Evolutionary conservation across 768 basidiomycete species (phyloP), one percentile per base, ranked within the genome.

Genomic region (Suillus paluster): DNA sequence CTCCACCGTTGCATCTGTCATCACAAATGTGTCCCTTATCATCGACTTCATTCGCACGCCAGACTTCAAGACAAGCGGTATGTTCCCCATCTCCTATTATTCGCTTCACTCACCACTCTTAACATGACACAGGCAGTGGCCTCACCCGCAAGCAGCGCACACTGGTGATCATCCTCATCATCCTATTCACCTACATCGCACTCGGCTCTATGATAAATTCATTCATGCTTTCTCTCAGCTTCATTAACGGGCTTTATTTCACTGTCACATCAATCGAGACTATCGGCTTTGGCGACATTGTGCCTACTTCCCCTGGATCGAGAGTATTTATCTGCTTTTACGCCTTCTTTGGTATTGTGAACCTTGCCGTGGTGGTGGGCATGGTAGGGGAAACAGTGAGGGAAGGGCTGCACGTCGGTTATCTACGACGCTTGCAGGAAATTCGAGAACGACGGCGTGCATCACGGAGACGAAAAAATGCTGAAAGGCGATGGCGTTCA

Each of bases 231-330:
- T 58, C 81, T 4, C 80, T 91, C 36, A 72, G 79, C 21, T 95
- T 91, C 71, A 81, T 93, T 66, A 79, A 92, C 69, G 87, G 86
- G 1, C 78, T 94, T n/a, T 94, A 92, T 70, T 93, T 92, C 68
- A 85, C 87, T 9, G 80, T 91, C 42, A 85, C 86, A 19, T 83
- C 89, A 5, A 88, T 94, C 62, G 89, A 92, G 71, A 89, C 86
- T 8, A 80, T 88, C 15, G 85, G 84, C 73, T 92, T 92, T 68
- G 92, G 92, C n/a, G 92, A 94, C 68, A 87, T 92, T 58, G 71
- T 77, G 11, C 90, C 91, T 3, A 57, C 48, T 3, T 76, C 79
- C 2, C 75, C 84, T 4, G 80, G 80, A 1, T 77, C 84, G 4
- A 86, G 86, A n/a, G 64, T 88, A 14, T 89, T 89, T 66, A 78